A percentile compares a stretch with the other conserved stretches of the same genome.
Conservation (phyloP, 306 rosid genomes). For the Hippophae rhamnoides region DNA sequence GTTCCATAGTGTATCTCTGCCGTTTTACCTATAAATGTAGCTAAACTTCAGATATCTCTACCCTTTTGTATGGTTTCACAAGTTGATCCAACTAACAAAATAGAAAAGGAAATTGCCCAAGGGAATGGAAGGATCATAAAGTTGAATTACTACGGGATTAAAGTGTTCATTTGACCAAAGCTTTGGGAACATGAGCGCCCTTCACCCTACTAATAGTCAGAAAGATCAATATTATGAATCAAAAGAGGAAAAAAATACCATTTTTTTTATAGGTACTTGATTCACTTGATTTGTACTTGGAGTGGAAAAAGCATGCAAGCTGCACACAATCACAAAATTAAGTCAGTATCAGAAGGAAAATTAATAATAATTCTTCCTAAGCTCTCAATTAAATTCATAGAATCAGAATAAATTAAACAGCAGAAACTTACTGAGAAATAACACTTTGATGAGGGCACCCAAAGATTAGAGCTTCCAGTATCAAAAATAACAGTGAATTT, state of each 20-base stretch:
- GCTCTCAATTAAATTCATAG: slow-evolving; percentile 2
- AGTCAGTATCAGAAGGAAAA: neutral
- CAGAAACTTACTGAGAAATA: slow-evolving; percentile 41
- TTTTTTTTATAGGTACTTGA: slow-evolving; percentile 38
- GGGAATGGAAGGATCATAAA: no score
- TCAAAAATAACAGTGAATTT: slow-evolving; percentile 68
- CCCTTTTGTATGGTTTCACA: neutral
- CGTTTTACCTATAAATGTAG: slow-evolving; percentile 24
- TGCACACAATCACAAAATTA: slow-evolving; percentile 14
- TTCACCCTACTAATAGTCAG: neutral
- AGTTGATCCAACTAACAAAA: no score
- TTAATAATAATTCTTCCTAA: slow-evolving; percentile 8
- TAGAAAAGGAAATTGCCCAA: no score
- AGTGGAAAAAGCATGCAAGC: slow-evolving; percentile 43
- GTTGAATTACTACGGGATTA: no score
- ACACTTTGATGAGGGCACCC: slow-evolving; percentile 85
- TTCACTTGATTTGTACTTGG: slow-evolving; percentile 36
- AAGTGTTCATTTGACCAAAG: no score
- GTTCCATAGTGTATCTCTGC: slow-evolving; percentile 45
- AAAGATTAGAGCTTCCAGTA: slow-evolving; percentile 80
- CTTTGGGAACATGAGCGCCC: no score
- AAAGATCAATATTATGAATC: slow-evolving; percentile 18
- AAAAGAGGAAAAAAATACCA: slow-evolving; percentile 10
- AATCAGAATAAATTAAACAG: neutral
- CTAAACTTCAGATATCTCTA: neutral